A percentile compares a stretch with the other conserved stretches of the same genome.
These are phyloP conservation scores for Fusarium odoratissimum DNA, from an alignment of 2,329 filamentous ascomycete species.

Conservation along the genomic window DNA sequence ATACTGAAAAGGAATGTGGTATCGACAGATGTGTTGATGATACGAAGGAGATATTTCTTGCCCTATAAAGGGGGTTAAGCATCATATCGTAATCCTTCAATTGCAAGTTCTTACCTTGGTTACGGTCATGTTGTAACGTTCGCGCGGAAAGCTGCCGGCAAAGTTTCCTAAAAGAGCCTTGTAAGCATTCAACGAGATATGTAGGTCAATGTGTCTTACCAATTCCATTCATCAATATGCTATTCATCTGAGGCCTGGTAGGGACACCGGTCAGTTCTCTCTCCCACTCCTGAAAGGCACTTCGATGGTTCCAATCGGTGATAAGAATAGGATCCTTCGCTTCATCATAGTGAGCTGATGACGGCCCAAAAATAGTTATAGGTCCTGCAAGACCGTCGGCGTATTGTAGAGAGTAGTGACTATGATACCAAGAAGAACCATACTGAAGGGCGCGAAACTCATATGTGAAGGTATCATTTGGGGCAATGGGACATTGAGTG, in stretches of 20 bases:
- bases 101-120: not conserved
- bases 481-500: not conserved
- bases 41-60: not conserved
- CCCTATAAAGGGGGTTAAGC: not conserved
- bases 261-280: not conserved
- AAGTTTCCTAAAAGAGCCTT: not conserved
- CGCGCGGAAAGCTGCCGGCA: slow-evolving; percentile 1
- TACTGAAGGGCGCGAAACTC: slow-evolving; percentile 28
- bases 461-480: slow-evolving; percentile 7
- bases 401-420: slow-evolving; percentile 35
- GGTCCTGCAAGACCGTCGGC: slow-evolving; percentile 33
- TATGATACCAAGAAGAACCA: slow-evolving; percentile 34
- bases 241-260: slow-evolving; percentile 2
- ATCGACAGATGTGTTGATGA: slow-evolving; percentile 2
- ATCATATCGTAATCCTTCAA: not conserved
- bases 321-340: slow-evolving; percentile 3
- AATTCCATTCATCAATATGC: slow-evolving; percentile 11
- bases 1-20: not conserved
- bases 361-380: slow-evolving; percentile 26
- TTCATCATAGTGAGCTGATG: slow-evolving; percentile 1
- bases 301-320: slow-evolving; percentile 14
- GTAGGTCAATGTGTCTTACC: not conserved
- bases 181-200: not conserved
- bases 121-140: slow-evolving; percentile 10
- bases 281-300: slow-evolving; percentile 10